Conservation (phyloP, 306 rosid genomes). For the Corylus americana region DNA sequence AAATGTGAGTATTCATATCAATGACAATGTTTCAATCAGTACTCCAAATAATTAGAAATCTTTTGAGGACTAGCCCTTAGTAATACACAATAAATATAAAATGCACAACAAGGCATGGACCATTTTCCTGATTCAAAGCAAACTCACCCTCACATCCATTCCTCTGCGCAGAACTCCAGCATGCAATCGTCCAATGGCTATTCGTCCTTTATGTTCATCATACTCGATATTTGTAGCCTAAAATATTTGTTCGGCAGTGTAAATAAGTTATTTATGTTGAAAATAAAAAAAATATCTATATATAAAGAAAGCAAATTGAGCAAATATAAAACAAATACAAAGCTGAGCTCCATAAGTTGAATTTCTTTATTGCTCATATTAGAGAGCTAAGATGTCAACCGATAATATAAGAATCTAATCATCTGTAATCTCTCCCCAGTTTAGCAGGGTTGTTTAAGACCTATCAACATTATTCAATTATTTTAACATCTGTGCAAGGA, state of each 20-base stretch:
- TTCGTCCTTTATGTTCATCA: slow-evolving; percentile 97
- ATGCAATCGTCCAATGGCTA: slow-evolving; percentile 97
- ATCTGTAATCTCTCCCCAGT: background rate
- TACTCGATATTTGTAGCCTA: slow-evolving; percentile 87
- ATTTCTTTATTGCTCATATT: background rate
- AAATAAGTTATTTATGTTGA: slow-evolving; percentile 21
- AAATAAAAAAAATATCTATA: background rate
- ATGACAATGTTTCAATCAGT: no score
- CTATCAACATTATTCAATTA: background rate
- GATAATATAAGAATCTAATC: background rate
- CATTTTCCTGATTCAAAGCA: slow-evolving; percentile 26
- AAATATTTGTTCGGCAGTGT: slow-evolving; percentile 14
- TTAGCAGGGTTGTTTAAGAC: background rate
- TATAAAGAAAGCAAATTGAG: background rate
- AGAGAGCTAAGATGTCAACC: background rate
- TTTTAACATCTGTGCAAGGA: background rate
- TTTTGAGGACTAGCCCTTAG: background rate
- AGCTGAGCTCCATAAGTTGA: background rate
- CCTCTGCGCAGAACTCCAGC: slow-evolving; percentile 81
- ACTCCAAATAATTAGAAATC: no score
- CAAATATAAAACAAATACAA: background rate
- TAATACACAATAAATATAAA: slow-evolving; percentile 6
- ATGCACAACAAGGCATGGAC: slow-evolving; percentile 19
- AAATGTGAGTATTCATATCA: no score
- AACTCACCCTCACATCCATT: slow-evolving; percentile 82